These are phyloP conservation scores for Pistacia integerrima DNA, from an alignment of 345 rosid genomes.

Conservation along the genomic window DNA sequence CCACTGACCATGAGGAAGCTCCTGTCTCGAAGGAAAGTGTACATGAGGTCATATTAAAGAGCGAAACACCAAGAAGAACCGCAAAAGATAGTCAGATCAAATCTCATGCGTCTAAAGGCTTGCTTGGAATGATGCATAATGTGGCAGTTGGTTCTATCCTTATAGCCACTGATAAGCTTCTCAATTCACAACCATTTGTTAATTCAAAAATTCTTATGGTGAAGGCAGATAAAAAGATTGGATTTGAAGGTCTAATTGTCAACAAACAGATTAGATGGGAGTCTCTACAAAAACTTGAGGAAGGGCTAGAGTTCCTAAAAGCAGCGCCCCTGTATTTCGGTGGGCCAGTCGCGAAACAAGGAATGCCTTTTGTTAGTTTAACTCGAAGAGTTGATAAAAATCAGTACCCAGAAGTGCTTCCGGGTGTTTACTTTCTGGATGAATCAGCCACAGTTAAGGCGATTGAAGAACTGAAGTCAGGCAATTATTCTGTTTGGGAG, in stretches of 20 bases:
- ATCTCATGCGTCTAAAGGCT: constrained; percentile 24
- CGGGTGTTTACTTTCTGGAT: constrained; percentile 73
- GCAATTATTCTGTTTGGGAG: constrained; percentile 43
- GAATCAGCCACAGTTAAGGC: constrained; percentile 48
- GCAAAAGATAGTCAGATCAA: constrained; percentile 25
- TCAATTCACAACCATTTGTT: constrained; percentile 52
- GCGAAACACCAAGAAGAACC: constrained; percentile 30
- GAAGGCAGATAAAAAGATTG: constrained; percentile 47
- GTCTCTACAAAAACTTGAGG: constrained; percentile 50
- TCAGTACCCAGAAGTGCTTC: constrained; percentile 51
- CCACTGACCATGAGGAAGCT: constrained; percentile 23
- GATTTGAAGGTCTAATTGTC: constrained; percentile 79
- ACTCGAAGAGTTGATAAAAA: constrained; percentile 39
- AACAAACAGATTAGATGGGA: constrained; percentile 83
- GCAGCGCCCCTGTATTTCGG: constrained; percentile 70
- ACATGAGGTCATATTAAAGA: constrained; percentile 55
- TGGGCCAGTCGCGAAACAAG: constrained; percentile 67
- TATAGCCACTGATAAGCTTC: constrained; percentile 64
- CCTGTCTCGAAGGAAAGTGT: constrained; percentile 38
- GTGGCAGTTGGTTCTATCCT: constrained; percentile 68
- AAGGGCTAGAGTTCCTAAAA: constrained; percentile 56
- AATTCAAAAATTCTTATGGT: constrained; percentile 67
- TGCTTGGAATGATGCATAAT: constrained; percentile 29
- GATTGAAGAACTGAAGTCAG: constrained; percentile 52
- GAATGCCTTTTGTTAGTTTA: constrained; percentile 66